Base-by-base conservation (phyloP, 2,329 filamentous ascomycete genomes). In the Nemania diffusa region DNA sequence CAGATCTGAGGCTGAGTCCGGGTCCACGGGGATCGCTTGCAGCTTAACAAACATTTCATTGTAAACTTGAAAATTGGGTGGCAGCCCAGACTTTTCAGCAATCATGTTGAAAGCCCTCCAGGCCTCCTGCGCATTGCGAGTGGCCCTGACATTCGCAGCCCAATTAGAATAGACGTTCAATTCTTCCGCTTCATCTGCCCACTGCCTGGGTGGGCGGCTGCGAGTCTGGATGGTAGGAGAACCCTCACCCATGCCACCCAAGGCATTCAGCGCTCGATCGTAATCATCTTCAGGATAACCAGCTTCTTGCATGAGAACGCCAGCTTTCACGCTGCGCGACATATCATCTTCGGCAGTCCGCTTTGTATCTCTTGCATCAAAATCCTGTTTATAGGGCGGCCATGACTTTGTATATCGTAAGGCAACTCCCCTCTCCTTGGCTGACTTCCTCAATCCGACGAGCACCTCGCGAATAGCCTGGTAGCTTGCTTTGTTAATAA, bases 21-120 rank as follows among this genome's bases (percentile, higher is more conserved):
- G 56, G 20, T 74, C 68, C 26, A 77, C 72, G 3, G 73, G 70
- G 3, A 73, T 75, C 6, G 80, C 82, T 20, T 81, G 76, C 1
- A 90, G 79, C 73, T 90, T 90, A 61, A 83, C 75, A 69, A 90
- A 87, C 86, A 91, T 88, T 64, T 87, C 85, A 7, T 81, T 80
- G 72, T 89, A 91, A 55, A 90, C 84, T 64, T 80, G 79, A 65
- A 86, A 84, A 50, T 80, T 78, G 5, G 80, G 81, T 26, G 62
- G 27, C 24, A 70, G 34, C 11, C 56, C 67, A 5, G 63, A 64
- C 40, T 65, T 64, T 8, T 69, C 26, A 13, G 62, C 71, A 56
- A 73, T 69, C 3, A 60, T 29, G 15, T 70, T 74, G 52, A 78
- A 78, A 46, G 63, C 73, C 24, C 66, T 68, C 88, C 88, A 91